A percentile compares a stretch with the other conserved stretches of the same genome.
Conservation (phyloP, 495 filamentous ascomycete genomes). For the Hypoxylon rickii region DNA sequence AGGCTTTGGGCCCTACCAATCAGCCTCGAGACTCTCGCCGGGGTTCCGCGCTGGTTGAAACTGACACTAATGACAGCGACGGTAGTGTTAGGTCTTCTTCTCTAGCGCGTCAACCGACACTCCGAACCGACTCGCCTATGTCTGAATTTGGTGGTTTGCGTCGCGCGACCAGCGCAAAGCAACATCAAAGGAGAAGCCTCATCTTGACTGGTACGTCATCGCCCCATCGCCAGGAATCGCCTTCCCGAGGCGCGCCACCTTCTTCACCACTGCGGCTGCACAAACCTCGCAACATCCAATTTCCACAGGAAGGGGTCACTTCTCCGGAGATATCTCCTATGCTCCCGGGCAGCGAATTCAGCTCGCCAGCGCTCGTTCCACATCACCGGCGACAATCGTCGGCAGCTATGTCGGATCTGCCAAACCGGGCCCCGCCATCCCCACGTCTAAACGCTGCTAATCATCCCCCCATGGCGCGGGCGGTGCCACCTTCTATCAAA, state of each 20-base stretch:
- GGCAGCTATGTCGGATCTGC: slow-evolving; percentile 72
- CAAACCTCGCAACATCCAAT: slow-evolving; percentile 77
- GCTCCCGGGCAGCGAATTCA: slow-evolving; percentile 77
- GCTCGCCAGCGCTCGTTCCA: slow-evolving; percentile 63
- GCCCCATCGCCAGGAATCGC: slow-evolving; percentile 83
- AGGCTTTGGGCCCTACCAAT: slow-evolving; percentile 64
- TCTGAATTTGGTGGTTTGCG: slow-evolving; percentile 77
- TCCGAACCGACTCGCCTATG: slow-evolving; percentile 84
- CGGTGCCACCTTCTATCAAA: slow-evolving; percentile 92
- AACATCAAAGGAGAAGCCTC: slow-evolving; percentile 82
- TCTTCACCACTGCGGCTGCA: slow-evolving; percentile 85
- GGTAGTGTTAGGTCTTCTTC: slow-evolving; percentile 83
- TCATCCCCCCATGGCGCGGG: slow-evolving; percentile 72
- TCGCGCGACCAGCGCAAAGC: slow-evolving; percentile 68
- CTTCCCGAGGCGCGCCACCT: slow-evolving; percentile 71
- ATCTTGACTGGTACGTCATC: slow-evolving; percentile 75
- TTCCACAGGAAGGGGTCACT: slow-evolving; percentile 71
- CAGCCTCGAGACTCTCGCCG: slow-evolving; percentile 68
- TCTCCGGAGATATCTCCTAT: slow-evolving; percentile 91
- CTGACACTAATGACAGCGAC: slow-evolving; percentile 81
- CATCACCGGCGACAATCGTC: slow-evolving; percentile 95
- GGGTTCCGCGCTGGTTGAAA: slow-evolving; percentile 74
- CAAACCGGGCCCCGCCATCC: slow-evolving; percentile 72
- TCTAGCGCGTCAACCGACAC: slow-evolving; percentile 62
- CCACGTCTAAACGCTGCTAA: slow-evolving; percentile 76